Conservation (phyloP, 2,329 filamentous ascomycete species). For the Rhexocercosporidium sp. region DNA sequence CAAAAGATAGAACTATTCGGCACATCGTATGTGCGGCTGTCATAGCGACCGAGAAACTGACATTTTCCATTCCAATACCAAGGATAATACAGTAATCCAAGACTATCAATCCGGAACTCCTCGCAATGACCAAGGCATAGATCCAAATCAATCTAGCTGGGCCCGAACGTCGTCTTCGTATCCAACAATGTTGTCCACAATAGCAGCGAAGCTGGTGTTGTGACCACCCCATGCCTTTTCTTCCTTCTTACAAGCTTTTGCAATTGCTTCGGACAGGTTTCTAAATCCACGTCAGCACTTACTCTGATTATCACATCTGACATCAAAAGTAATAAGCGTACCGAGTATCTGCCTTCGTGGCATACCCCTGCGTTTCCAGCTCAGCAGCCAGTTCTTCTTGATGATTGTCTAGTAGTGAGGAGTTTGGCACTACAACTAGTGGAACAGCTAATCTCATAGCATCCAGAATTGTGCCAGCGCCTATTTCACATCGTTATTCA, state of each 20-base stretch:
- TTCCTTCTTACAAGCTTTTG: conserved; percentile 27
- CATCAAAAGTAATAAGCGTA: too few species aligned
- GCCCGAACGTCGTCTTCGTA: conserved; percentile 36
- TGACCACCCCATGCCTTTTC: conserved; percentile 32
- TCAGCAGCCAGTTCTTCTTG: conserved; percentile 85
- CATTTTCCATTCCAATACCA: background rate
- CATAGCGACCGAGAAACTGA: background rate
- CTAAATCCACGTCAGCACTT: conserved; percentile 11
- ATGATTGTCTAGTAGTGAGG: conserved; percentile 83
- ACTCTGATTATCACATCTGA: too few species aligned
- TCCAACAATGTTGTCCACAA: conserved; percentile 35
- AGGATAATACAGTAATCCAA: background rate
- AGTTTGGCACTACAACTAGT: conserved; percentile 90
- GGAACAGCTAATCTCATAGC: conserved; percentile 75
- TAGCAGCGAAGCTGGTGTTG: conserved; percentile 28
- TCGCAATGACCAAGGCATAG: background rate
- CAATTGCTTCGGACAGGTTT: conserved; percentile 31
- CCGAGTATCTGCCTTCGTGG: conserved; percentile 51
- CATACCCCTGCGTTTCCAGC: conserved; percentile 75
- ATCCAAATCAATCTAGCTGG: conserved; percentile 27
- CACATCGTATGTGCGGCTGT: background rate
- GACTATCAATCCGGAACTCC: background rate
- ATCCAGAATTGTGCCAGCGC: conserved; percentile 88
- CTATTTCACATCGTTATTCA: conserved; percentile 50
- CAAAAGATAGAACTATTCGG: background rate